phyloP scores from a whole-genome alignment of 768 basidiomycete genomes.

The Auriscalpium microsporum region DNA sequence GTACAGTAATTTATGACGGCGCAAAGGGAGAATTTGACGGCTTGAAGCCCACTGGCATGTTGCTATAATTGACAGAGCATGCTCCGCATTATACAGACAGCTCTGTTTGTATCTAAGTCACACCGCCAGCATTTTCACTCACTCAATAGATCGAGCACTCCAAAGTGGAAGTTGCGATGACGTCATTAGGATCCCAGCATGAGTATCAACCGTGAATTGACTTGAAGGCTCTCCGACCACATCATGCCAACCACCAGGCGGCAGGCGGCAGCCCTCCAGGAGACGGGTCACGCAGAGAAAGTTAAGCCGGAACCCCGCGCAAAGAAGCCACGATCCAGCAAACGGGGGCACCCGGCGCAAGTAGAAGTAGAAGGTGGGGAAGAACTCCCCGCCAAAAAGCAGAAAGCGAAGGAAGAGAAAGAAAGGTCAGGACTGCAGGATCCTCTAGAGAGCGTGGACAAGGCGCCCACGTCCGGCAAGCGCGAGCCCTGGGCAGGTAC shows the following conservation, averaged over 20 bases:
- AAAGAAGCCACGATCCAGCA: no score
- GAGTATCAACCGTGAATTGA: neutral
- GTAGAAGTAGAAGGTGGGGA: neutral
- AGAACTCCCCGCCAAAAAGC: neutral
- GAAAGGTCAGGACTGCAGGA: neutral
- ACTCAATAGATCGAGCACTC: no score
- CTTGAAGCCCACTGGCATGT: conserved; percentile 11
- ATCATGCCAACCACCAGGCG: neutral
- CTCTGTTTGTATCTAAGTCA: no score
- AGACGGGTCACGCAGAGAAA: no score
- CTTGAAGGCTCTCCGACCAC: neutral
- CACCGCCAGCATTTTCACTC: no score
- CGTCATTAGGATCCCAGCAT: neutral
- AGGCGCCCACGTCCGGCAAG: neutral
- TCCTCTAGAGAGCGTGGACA: neutral
- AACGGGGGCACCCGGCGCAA: neutral
- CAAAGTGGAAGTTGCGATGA: neutral
- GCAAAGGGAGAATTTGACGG: conserved; percentile 21
- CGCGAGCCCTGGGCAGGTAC: neutral
- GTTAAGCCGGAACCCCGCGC: no score
- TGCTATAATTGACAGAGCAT: conserved; percentile 1
- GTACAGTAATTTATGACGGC: conserved; percentile 53
- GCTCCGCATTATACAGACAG: no score
- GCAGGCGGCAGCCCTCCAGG: neutral
- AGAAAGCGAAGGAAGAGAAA: neutral